phyloP scores from a whole-genome alignment of 73 alveolate species.

The Paramecium tetraurelia region DNA sequence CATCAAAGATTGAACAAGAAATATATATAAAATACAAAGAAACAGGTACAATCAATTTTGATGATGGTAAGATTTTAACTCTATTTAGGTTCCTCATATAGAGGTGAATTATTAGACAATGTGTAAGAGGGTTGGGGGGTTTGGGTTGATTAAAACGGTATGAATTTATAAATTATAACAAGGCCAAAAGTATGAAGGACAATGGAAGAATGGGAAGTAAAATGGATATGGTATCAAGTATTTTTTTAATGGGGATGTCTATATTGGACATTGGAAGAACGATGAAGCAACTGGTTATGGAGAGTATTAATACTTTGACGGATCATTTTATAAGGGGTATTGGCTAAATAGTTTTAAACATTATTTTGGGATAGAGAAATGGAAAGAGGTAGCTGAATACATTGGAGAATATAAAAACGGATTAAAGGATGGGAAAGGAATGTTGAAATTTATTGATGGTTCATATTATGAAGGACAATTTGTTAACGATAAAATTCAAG shows the following conservation, averaged over 20 bases:
- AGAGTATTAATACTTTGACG: not conserved
- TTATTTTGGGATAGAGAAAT: constrained; percentile 62
- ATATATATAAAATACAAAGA: not conserved
- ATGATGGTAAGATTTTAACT: not conserved
- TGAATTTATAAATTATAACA: not conserved
- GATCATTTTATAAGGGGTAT: constrained; percentile 50
- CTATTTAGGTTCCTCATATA: not conserved
- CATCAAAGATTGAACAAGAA: not conserved
- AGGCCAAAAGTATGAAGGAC: constrained; percentile 27
- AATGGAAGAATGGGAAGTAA: not conserved
- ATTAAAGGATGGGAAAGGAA: constrained; percentile 61
- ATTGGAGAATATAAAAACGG: constrained; percentile 63
- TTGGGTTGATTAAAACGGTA: not conserved
- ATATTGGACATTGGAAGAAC: not conserved
- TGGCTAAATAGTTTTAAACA: constrained; percentile 66
- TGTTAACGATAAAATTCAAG: constrained; percentile 48
- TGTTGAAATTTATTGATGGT: constrained; percentile 61
- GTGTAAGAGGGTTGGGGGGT: not conserved
- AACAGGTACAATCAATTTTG: not conserved
- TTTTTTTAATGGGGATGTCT: not conserved
- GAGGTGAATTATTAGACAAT: not conserved
- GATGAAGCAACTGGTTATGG: not conserved
- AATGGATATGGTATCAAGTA: not conserved
- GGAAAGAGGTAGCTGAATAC: constrained; percentile 69
- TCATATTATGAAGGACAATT: constrained; percentile 46